Conservation (phyloP, 2,329 filamentous ascomycete genomes). For the Ascosphaera acerosa region DNA sequence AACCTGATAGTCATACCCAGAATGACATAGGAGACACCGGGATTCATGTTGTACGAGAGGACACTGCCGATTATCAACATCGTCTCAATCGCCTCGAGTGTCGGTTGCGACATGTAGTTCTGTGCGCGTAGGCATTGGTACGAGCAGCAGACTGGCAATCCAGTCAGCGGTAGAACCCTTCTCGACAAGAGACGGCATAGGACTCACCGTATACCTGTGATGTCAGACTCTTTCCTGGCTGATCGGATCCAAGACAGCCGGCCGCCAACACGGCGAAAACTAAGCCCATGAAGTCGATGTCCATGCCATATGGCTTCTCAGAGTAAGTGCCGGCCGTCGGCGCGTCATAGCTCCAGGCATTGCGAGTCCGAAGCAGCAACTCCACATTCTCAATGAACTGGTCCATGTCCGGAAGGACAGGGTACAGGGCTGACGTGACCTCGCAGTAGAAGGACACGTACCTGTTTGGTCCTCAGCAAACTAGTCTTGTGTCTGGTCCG, state of each 20-base stretch:
- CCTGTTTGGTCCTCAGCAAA: no score
- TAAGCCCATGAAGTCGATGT: constrained; percentile 31
- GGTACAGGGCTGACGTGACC: constrained; percentile 33
- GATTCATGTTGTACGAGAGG: constrained; percentile 37
- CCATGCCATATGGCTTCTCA: constrained; percentile 30
- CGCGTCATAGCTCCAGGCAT: constrained; percentile 18
- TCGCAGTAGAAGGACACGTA: constrained; percentile 33
- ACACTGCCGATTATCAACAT: constrained; percentile 36
- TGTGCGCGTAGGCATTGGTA: constrained; percentile 38
- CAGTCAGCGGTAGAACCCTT: no score
- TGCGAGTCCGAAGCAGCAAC: constrained; percentile 26
- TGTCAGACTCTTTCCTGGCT: constrained; percentile 33
- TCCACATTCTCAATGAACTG: constrained; percentile 29
- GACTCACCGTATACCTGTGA: constrained; percentile 34
- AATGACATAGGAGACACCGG: constrained; percentile 35
- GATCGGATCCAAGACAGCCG: constrained; percentile 33
- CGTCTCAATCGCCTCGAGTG: constrained; percentile 35
- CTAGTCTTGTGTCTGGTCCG: no score
- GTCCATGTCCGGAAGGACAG: constrained; percentile 30
- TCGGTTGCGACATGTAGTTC: constrained; percentile 36
- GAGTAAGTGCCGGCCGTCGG: constrained; percentile 23
- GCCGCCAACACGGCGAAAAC: constrained; percentile 37
- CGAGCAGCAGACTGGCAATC: constrained; percentile 29
- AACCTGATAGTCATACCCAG: constrained; percentile 34
- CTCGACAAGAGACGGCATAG: neutral